These are phyloP conservation scores for Fraxinus quadrangulata DNA, from an alignment of 257 asterid genomes.

Conservation along the genomic window DNA sequence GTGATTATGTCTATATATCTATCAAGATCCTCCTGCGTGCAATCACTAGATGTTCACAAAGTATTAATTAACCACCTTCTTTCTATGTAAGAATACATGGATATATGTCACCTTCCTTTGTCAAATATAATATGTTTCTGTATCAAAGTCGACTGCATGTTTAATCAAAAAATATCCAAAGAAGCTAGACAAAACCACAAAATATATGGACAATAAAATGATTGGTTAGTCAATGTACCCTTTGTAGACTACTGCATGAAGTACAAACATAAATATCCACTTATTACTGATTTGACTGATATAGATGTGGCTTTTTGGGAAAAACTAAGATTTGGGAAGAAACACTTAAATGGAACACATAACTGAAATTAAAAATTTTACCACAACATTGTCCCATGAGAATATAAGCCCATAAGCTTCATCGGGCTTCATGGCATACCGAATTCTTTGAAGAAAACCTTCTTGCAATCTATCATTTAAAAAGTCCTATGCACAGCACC, in stretches of 20 bases:
- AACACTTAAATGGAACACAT: not conserved
- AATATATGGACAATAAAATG: not conserved
- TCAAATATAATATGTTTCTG: not conserved
- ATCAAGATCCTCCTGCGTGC: not conserved
- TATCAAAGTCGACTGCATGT: not conserved
- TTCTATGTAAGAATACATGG: too few species aligned
- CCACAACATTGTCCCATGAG: slow-evolving; percentile 99
- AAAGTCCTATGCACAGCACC: slow-evolving; percentile 57
- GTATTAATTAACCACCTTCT: too few species aligned
- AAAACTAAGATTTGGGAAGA: not conserved
- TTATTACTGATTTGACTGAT: not conserved
- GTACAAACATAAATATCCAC: not conserved
- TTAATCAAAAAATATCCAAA: not conserved
- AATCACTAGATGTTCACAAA: too few species aligned
- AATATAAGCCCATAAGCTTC: slow-evolving; percentile 97
- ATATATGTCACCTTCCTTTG: not conserved
- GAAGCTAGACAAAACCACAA: not conserved
- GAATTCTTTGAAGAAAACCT: slow-evolving; percentile 88
- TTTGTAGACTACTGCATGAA: not conserved
- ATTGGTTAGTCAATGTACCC: not conserved
- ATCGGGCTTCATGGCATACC: slow-evolving; percentile 98
- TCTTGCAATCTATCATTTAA: slow-evolving; percentile 89
- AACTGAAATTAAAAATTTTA: slow-evolving; percentile 33
- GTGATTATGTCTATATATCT: not conserved
- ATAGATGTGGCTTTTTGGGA: not conserved